These are phyloP conservation scores for Candolleomyces efflorescens DNA, from an alignment of 768 basidiomycete genomes.

Conservation along the genomic window DNA sequence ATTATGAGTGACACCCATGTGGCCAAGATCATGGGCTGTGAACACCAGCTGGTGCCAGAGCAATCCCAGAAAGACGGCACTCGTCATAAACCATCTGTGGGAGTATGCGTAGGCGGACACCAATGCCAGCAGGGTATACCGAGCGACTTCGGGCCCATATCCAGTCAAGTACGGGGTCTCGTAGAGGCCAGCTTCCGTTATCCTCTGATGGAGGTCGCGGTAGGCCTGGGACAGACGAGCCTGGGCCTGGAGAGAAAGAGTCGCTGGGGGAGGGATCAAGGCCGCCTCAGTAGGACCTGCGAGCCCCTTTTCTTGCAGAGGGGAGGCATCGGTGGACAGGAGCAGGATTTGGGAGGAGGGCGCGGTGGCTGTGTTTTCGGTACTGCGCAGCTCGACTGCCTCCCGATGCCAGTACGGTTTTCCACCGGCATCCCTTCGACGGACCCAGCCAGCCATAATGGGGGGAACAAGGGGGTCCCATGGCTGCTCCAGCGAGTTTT, in stretches of 20 bases:
- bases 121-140: slow-evolving; percentile 65
- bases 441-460: slow-evolving; percentile 79
- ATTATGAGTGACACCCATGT: slow-evolving; percentile 88
- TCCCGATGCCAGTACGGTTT: slow-evolving; percentile 60
- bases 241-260: slow-evolving; percentile 54
- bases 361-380: slow-evolving; percentile 24
- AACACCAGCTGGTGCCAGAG: slow-evolving; percentile 97
- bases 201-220: slow-evolving; percentile 67
- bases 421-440: slow-evolving; percentile 34
- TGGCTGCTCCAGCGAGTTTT: slow-evolving; percentile 41
- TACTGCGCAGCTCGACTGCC: slow-evolving; percentile 40
- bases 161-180: slow-evolving; percentile 77
- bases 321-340: slow-evolving; percentile 36
- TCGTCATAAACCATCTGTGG: slow-evolving; percentile 61
- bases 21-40: slow-evolving; percentile 90
- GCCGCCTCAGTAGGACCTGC: slow-evolving; percentile 42
- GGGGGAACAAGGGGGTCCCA: slow-evolving; percentile 87
- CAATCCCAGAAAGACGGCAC: slow-evolving; percentile 79
- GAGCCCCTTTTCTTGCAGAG: slow-evolving; percentile 20
- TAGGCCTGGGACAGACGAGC: slow-evolving; percentile 73
- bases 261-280: slow-evolving; percentile 50
- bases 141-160: slow-evolving; percentile 84
- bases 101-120: slow-evolving; percentile 59
- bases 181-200: slow-evolving; percentile 82
- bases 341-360: slow-evolving; percentile 58